Evolutionary conservation across 768 basidiomycete species (phyloP).

Genomic region (Suillus subluteus): DNA sequence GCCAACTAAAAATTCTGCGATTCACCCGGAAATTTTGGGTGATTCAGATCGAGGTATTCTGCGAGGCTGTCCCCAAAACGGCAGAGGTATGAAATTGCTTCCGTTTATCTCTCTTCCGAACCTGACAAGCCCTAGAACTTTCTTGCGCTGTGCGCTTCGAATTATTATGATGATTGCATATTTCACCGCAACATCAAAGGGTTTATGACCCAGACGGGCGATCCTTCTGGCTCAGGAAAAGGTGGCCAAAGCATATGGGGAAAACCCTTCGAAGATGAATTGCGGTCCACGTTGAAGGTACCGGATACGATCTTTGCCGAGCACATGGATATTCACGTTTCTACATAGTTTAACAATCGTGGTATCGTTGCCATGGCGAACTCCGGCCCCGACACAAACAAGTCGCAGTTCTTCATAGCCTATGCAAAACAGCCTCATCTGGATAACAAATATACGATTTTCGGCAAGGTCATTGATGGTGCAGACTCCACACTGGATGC

Average conservation of each 20-base stretch:
- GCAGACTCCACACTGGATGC: slow-evolving; percentile 90
- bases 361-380: slow-evolving; percentile 99
- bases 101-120: neutral
- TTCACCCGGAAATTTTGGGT: slow-evolving; percentile 10
- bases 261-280: slow-evolving; percentile 87
- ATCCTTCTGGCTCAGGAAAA: slow-evolving; percentile 89
- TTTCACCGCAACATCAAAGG: slow-evolving; percentile 96
- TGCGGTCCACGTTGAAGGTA: slow-evolving; percentile 93
- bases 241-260: slow-evolving; percentile 98
- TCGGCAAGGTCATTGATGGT: slow-evolving; percentile 98
- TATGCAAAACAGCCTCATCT: slow-evolving; percentile 94
- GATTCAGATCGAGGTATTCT: slow-evolving; percentile 89
- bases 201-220: slow-evolving; percentile 96
- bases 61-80: slow-evolving; percentile 93
- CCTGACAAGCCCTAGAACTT: slow-evolving; percentile 70
- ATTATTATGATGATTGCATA: slow-evolving; percentile 80
- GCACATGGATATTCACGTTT: neutral
- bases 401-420: slow-evolving; percentile 87
- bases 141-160: slow-evolving; percentile 89
- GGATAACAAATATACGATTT: slow-evolving; percentile 92
- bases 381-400: slow-evolving; percentile 92
- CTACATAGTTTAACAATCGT: slow-evolving; percentile 84
- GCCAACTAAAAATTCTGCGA: neutral
- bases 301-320: slow-evolving; percentile 13
- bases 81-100: slow-evolving; percentile 69